A percentile compares a stretch with the other conserved stretches of the same genome.
phyloP scores from a whole-genome alignment of 768 basidiomycete genomes.

The Tricholoma hemisulphureum region DNA sequence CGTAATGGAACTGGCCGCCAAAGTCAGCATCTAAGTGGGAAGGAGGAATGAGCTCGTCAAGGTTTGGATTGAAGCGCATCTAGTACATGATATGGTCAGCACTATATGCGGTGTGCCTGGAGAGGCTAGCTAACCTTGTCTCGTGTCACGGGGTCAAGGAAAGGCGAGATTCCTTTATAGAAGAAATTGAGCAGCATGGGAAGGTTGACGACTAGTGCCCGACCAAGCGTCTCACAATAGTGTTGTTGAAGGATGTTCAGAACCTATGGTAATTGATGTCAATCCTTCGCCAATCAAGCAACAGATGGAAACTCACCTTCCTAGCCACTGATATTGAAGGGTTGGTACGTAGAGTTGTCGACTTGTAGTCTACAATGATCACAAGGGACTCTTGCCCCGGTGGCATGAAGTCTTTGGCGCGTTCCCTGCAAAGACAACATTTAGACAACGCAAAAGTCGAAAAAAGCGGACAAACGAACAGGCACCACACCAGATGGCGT shows the following conservation, averaged over 20 bases:
- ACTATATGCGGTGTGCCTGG: background rate
- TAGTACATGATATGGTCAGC: constrained; percentile 22
- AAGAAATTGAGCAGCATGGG: constrained; percentile 73
- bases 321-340: constrained; percentile 79
- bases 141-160: constrained; percentile 84
- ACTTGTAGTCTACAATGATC: constrained; percentile 85
- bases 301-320: constrained; percentile 44
- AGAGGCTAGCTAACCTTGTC: constrained; percentile 61
- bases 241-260: constrained; percentile 83
- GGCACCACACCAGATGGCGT: constrained; percentile 80
- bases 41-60: constrained; percentile 69
- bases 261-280: constrained; percentile 36
- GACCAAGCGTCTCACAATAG: constrained; percentile 85
- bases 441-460: background rate
- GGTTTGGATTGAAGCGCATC: constrained; percentile 89
- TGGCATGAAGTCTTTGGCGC: constrained; percentile 88
- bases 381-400: constrained; percentile 79
- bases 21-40: constrained; percentile 82
- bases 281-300: background rate
- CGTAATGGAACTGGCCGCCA: constrained; percentile 70
- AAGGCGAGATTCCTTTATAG: constrained; percentile 82
- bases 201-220: constrained; percentile 80
- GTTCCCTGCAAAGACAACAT: constrained; percentile 52
- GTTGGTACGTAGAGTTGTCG: constrained; percentile 77
- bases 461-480: constrained; percentile 51